Percentiles rank a stretch among this genome's conserved stretches.
phyloP scores from a whole-genome alignment of 495 filamentous ascomycete genomes.

The Penicillium steckii region DNA sequence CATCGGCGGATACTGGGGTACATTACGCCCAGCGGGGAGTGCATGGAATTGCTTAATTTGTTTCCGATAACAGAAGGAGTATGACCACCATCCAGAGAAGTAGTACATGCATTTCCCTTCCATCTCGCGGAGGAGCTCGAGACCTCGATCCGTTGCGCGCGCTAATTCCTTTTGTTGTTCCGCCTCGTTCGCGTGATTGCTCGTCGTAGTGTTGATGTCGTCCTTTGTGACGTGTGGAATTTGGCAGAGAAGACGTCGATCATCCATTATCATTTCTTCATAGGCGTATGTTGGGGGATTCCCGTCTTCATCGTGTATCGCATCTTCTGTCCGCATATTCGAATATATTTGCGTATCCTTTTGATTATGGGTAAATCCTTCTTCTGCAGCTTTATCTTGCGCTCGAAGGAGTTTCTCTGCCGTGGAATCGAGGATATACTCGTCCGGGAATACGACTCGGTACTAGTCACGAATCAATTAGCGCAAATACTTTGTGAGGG shows the following conservation, averaged over 20 bases:
- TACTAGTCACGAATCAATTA: conserved; percentile 52
- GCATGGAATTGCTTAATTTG: conserved; percentile 93
- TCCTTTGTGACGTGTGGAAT: conserved; percentile 67
- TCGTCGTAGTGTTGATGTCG: conserved; percentile 51
- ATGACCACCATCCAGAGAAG: conserved; percentile 94
- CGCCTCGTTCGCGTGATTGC: conserved; percentile 52
- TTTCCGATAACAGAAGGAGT: conserved; percentile 89
- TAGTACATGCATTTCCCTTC: conserved; percentile 89
- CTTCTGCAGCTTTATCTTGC: conserved; percentile 17
- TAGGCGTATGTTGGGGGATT: conserved; percentile 25
- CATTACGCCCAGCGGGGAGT: conserved; percentile 61
- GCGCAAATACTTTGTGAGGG: not conserved
- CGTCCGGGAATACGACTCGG: conserved; percentile 75
- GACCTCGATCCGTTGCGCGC: conserved; percentile 78
- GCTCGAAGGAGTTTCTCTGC: conserved; percentile 59
- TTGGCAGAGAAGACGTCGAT: conserved; percentile 75
- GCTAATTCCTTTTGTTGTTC: conserved; percentile 84
- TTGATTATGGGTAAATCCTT: conserved; percentile 8
- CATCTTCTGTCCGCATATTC: conserved; percentile 10
- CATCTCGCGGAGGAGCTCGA: conserved; percentile 86
- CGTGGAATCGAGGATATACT: conserved; percentile 68
- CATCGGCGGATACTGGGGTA: conserved; percentile 66
- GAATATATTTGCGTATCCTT: conserved; percentile 30
- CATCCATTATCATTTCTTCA: conserved; percentile 63
- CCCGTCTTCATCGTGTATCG: not conserved